Evolutionary conservation across 495 filamentous ascomycete genomes (phyloP).

Genomic region (Annulohypoxylon maeteangense): DNA sequence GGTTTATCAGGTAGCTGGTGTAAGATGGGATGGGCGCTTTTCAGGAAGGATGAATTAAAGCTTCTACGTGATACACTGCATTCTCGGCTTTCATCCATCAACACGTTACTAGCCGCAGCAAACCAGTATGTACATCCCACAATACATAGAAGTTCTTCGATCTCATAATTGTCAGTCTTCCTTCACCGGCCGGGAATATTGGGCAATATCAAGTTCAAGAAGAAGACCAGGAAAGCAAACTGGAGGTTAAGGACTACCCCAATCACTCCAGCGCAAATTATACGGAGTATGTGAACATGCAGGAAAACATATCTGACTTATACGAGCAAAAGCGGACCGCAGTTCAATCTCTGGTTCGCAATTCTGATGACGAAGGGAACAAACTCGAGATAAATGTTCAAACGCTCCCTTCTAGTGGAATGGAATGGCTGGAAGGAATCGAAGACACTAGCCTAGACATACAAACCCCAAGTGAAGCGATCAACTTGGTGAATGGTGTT

Average conservation of each 20-base stretch:
- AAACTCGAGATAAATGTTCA: neutral
- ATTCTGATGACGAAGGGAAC: neutral
- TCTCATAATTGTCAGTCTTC: neutral
- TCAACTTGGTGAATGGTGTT: neutral
- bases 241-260: neutral
- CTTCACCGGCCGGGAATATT: neutral
- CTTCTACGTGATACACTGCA: constrained; percentile 1
- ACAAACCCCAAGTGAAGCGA: neutral
- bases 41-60: constrained; percentile 12
- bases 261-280: neutral
- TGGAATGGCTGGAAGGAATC: neutral
- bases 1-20: constrained; percentile 10
- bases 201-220: constrained; percentile 6
- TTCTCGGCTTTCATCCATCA: constrained; percentile 10
- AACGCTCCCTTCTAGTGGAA: neutral
- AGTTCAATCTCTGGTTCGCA: no score
- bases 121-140: neutral
- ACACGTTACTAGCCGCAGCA: constrained; percentile 1
- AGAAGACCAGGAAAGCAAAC: neutral
- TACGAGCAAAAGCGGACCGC: neutral
- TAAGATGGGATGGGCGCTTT: constrained; percentile 17
- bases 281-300: neutral
- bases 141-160: neutral
- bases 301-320: neutral
- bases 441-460: neutral